Percentiles rank a stretch among this genome's conserved stretches.
Evolutionary conservation across 768 basidiomycete genomes (phyloP).

Genomic region (Lactarius psammicola): DNA sequence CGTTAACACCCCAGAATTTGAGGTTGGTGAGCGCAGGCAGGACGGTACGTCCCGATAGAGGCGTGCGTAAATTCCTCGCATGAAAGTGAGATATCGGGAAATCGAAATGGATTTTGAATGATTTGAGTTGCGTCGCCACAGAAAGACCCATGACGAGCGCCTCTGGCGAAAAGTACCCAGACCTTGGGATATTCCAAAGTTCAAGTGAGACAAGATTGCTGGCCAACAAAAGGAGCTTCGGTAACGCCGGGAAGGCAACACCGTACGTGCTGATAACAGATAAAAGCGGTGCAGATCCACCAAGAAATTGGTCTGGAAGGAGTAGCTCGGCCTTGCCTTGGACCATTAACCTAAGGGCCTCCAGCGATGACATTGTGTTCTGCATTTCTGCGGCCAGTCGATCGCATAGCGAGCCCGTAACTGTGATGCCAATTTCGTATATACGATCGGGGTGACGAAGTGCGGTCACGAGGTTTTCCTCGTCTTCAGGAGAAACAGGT

Average conservation of each 20-base stretch:
- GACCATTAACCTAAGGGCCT: background rate
- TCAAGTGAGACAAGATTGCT: background rate
- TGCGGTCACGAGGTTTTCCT: background rate
- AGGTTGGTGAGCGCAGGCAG: background rate
- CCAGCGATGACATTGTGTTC: background rate
- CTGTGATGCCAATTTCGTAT: background rate
- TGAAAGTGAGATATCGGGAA: background rate
- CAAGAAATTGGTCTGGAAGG: background rate
- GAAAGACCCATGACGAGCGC: background rate
- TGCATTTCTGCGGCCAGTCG: background rate
- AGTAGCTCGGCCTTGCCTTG: background rate
- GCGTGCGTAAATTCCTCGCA: background rate
- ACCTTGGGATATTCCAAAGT: background rate
- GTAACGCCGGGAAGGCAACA: background rate
- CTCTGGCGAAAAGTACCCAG: conserved; percentile 2
- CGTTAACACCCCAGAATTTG: conserved; percentile 1
- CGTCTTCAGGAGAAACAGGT: background rate
- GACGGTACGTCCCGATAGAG: background rate
- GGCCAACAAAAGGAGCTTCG: background rate
- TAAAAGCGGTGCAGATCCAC: background rate
- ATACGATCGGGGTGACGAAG: background rate
- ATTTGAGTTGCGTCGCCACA: background rate
- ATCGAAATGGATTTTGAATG: background rate
- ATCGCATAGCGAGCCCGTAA: background rate
- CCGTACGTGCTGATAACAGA: background rate